phyloP scores from a whole-genome alignment of 208 protist species.

The Crithidia fasciculata region DNA sequence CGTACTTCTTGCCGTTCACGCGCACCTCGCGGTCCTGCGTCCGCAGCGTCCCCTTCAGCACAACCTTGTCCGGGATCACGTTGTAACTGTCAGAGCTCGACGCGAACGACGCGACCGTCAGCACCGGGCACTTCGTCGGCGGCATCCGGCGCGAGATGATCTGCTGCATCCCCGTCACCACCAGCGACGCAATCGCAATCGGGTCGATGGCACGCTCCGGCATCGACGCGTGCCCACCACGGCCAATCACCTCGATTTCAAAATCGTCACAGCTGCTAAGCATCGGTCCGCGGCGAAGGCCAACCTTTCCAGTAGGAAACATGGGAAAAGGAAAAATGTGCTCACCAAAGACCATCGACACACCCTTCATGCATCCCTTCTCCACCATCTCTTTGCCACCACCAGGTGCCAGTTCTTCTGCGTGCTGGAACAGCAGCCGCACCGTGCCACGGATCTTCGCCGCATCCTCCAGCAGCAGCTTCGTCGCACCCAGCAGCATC shows the following conservation, averaged over 20 bases:
- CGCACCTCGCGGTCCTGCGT: slow-evolving; percentile 42
- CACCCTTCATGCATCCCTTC: slow-evolving; percentile 56
- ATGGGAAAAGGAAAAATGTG: slow-evolving; percentile 28
- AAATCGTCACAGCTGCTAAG: slow-evolving; percentile 37
- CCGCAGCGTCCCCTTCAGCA: slow-evolving; percentile 57
- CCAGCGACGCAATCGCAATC: slow-evolving; percentile 42
- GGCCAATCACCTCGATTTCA: slow-evolving; percentile 41
- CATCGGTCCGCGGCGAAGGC: slow-evolving; percentile 33
- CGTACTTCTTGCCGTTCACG: slow-evolving; percentile 20
- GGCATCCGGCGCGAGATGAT: slow-evolving; percentile 55
- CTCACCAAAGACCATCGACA: slow-evolving; percentile 61
- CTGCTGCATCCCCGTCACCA: slow-evolving; percentile 54
- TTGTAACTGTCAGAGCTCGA: slow-evolving; percentile 59
- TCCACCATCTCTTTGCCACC: slow-evolving; percentile 55
- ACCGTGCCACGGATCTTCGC: slow-evolving; percentile 60
- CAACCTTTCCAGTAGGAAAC: slow-evolving; percentile 19
- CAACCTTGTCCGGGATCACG: slow-evolving; percentile 57
- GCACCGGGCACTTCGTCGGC: slow-evolving; percentile 45
- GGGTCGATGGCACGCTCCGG: slow-evolving; percentile 62
- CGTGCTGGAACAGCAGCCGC: slow-evolving; percentile 80
- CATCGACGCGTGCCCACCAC: slow-evolving; percentile 67
- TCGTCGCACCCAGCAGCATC: slow-evolving; percentile 60
- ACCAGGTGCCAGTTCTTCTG: slow-evolving; percentile 64
- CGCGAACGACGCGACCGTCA: slow-evolving; percentile 47
- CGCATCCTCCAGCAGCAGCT: slow-evolving; percentile 52